Percentiles rank a stretch among this genome's conserved stretches.
phyloP scores from a whole-genome alignment of 1,284 basidiomycete species.

The Hypsizygus ulmarius region DNA sequence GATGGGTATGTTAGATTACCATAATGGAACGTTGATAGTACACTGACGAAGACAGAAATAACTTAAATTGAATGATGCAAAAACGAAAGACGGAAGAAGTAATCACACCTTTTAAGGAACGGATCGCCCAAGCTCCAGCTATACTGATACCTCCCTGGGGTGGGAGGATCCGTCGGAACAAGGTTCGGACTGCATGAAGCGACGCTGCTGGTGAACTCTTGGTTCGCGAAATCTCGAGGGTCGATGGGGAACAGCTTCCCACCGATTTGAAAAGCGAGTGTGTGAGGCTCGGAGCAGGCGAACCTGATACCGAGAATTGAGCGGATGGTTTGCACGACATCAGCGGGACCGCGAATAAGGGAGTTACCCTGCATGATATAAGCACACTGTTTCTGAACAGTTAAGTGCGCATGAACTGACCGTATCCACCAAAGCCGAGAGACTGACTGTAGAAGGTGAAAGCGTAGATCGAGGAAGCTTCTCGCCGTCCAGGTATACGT shows the following conservation, averaged over 20 bases:
- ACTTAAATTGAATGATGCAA: background rate
- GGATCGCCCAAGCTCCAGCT: conserved; percentile 56
- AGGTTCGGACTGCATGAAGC: conserved; percentile 51
- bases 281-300: conserved; percentile 46
- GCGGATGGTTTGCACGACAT: conserved; percentile 48
- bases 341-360: conserved; percentile 53
- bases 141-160: conserved; percentile 35
- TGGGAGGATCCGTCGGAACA: conserved; percentile 48
- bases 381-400: background rate
- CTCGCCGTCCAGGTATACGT: conserved; percentile 53
- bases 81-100: background rate
- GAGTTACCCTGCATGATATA: conserved; percentile 46
- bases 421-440: conserved; percentile 55
- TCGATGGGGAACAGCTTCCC: conserved; percentile 65
- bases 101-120: conserved; percentile 48
- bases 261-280: conserved; percentile 58
- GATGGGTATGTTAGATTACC: conserved; percentile 49
- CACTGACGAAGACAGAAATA: conserved; percentile 30
- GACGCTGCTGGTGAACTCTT: conserved; percentile 35
- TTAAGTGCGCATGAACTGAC: conserved; percentile 27
- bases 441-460: conserved; percentile 29
- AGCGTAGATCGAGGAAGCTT: conserved; percentile 43
- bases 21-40: conserved; percentile 59
- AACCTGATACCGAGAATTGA: conserved; percentile 38
- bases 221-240: conserved; percentile 61